Evolutionary conservation across 176 grass and related monocot genomes (phyloP), one percentile per base, ranked within the genome.

Genomic region (Carex littledalei): DNA sequence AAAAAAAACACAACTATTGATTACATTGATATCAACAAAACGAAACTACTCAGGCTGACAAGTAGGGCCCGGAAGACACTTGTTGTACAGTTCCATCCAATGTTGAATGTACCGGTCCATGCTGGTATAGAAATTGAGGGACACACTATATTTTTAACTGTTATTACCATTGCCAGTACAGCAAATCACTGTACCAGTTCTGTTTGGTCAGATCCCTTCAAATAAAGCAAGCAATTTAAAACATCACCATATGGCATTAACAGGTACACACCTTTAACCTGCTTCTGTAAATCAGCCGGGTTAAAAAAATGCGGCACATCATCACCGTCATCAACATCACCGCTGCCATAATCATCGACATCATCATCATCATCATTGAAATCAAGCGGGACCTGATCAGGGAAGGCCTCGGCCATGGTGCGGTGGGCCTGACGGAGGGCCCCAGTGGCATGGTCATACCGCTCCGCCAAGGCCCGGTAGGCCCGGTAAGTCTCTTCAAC

Each of bases 401-500:
- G 96, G 83, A 99, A 99, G 63, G 92, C 96, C 86, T 94, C 93
- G 14, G 96, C 96, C 90, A 99, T 95, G 68, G 91, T 99, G 6
- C 78, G 90, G 69, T 94, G 90, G 79, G 91, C 96, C 52, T 91
- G 90, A 32, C 91, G 91, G 68, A 99, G 93, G 74, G 92, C 96
- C 6, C 96, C 96, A 35, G 88, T 92, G 5, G 96, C 91, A 84
- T 95, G 91, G 66, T 99, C 96, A 41, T 95, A 94, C 87, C 96
- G 90, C 78, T 99, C 96, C 18, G 96, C 96, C 86, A 99, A 88
- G 56, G 90, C 93, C 20, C 96, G 91, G 79, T 99, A 99, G 71
- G 93, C 96, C 65, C 96, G 91, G 78, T 99, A 99, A 63, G 95
- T 85, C 86, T 99, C 96, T 87, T 99, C 96, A 21, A 99, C 91